These are phyloP conservation scores for Schizochytrium sp. DNA, from an alignment of 108 stramenopile species.

Conservation along the genomic window DNA sequence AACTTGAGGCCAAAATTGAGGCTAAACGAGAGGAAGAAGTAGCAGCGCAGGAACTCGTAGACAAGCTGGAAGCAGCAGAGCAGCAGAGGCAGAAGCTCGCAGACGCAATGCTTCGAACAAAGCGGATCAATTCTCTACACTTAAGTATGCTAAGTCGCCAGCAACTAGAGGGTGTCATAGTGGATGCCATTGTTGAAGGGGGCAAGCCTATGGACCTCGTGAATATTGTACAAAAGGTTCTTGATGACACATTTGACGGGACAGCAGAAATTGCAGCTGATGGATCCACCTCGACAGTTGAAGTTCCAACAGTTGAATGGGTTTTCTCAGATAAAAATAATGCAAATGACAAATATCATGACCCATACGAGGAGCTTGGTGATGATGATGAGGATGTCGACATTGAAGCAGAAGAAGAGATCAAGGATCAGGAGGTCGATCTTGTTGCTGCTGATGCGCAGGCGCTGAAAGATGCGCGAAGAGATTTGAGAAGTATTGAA, in stretches of 20 bases:
- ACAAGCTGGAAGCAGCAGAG: neutral
- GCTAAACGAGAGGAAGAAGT: neutral
- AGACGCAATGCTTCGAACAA: neutral
- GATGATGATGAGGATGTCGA: neutral
- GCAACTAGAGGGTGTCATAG: neutral
- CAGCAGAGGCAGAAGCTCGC: neutral
- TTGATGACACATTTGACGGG: neutral
- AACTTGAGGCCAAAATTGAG: neutral
- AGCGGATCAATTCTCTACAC: neutral
- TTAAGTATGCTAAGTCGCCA: neutral
- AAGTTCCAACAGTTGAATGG: neutral
- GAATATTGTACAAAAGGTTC: neutral
- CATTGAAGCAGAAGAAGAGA: neutral
- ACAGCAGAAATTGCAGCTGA: constrained; percentile 23
- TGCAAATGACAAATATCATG: neutral
- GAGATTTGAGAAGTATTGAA: neutral
- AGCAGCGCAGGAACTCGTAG: neutral
- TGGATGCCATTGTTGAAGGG: constrained; percentile 33
- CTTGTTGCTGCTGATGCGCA: neutral
- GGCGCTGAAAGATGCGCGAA: neutral
- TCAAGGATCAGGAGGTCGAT: neutral
- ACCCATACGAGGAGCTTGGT: neutral
- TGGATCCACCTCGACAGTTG: constrained; percentile 4
- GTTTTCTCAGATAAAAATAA: neutral
- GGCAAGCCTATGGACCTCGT: neutral